These are phyloP conservation scores for Hanseniaspora pseudoguilliermondii DNA, from an alignment of 805 yeast genomes.

Conservation along the genomic window DNA sequence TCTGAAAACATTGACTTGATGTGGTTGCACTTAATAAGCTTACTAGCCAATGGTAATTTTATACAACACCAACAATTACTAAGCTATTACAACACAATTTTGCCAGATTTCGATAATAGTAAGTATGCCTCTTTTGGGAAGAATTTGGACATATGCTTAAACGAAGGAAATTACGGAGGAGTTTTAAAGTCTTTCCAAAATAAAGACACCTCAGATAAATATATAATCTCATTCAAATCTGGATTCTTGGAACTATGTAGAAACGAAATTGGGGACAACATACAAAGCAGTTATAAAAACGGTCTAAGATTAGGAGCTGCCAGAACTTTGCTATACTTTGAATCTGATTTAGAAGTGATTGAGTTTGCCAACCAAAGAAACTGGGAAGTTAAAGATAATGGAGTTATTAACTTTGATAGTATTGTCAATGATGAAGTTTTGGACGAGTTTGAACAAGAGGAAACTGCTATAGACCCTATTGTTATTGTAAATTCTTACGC, in stretches of 20 bases:
- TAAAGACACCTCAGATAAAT: slow-evolving; percentile 48
- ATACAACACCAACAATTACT: slow-evolving; percentile 25
- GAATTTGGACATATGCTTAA: slow-evolving; percentile 78
- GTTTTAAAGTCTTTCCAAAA: slow-evolving; percentile 58
- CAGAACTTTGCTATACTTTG: slow-evolving; percentile 62
- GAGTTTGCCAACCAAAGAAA: slow-evolving; percentile 40
- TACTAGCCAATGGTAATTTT: slow-evolving; percentile 66
- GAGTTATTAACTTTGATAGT: slow-evolving; percentile 35
- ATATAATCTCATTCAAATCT: slow-evolving; percentile 53
- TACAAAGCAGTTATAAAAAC: slow-evolving; percentile 62
- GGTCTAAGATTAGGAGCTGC: slow-evolving; percentile 68
- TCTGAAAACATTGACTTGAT: slow-evolving; percentile 8
- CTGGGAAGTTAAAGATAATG: slow-evolving; percentile 47
- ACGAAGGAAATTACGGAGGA: slow-evolving; percentile 93
- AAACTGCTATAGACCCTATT: slow-evolving; percentile 6
- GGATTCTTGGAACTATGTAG: slow-evolving; percentile 69
- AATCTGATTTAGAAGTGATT: slow-evolving; percentile 42
- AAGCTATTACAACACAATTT: slow-evolving; percentile 77
- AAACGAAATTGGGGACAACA: slow-evolving; percentile 69
- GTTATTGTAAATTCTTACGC: slow-evolving; percentile 2
- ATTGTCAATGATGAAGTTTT: slow-evolving; percentile 18
- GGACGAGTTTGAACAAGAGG: slow-evolving; percentile 28
- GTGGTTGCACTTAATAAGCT: slow-evolving; percentile 51
- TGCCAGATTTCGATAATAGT: slow-evolving; percentile 45
- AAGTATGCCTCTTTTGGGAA: slow-evolving; percentile 70